A percentile compares a stretch with the other conserved stretches of the same genome.
These are phyloP conservation scores for Fusarium hainanense DNA, from an alignment of 2,329 filamentous ascomycete genomes.

Conservation along the genomic window DNA sequence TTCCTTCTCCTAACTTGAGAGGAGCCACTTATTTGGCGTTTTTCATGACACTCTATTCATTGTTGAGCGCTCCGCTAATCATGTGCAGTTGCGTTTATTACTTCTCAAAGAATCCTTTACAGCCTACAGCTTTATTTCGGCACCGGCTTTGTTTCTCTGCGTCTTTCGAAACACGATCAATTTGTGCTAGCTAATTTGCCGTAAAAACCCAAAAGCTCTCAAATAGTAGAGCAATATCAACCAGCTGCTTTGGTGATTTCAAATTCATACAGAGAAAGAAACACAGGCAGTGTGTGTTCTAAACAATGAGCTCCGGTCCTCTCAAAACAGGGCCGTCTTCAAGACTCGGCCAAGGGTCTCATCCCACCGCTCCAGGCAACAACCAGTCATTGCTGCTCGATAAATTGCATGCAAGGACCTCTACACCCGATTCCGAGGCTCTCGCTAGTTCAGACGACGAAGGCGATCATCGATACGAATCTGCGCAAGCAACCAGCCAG, in stretches of 20 bases:
- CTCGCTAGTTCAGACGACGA: slow-evolving; percentile 96
- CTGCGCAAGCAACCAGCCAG: slow-evolving; percentile 55
- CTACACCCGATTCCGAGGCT: slow-evolving; percentile 93
- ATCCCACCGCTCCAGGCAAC: slow-evolving; percentile 61
- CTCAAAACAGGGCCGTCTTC: slow-evolving; percentile 62
- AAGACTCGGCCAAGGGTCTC: slow-evolving; percentile 62
- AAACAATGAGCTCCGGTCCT: slow-evolving; percentile 63
- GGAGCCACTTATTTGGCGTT: slow-evolving; percentile 28
- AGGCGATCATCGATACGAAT: slow-evolving; percentile 72
- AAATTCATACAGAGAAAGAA: slow-evolving; percentile 29
- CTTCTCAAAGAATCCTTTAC: slow-evolving; percentile 31
- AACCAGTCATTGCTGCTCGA: slow-evolving; percentile 76
- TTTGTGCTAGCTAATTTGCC: slow-evolving; percentile 8
- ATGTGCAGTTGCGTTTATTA: slow-evolving; percentile 39
- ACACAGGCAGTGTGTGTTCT: slow-evolving; percentile 13
- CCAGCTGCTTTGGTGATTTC: background rate
- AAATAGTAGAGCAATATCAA: background rate
- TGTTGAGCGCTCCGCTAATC: slow-evolving; percentile 28
- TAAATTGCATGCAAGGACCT: slow-evolving; percentile 81
- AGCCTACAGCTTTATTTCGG: slow-evolving; percentile 22
- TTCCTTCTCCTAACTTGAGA: slow-evolving; percentile 24
- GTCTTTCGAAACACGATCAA: slow-evolving; percentile 9
- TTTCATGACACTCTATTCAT: slow-evolving; percentile 24
- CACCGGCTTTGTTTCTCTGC: slow-evolving; percentile 9
- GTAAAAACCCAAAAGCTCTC: background rate